Evolutionary conservation across 208 protist species (phyloP).

Genomic region (Wallacemonas rigidus): DNA sequence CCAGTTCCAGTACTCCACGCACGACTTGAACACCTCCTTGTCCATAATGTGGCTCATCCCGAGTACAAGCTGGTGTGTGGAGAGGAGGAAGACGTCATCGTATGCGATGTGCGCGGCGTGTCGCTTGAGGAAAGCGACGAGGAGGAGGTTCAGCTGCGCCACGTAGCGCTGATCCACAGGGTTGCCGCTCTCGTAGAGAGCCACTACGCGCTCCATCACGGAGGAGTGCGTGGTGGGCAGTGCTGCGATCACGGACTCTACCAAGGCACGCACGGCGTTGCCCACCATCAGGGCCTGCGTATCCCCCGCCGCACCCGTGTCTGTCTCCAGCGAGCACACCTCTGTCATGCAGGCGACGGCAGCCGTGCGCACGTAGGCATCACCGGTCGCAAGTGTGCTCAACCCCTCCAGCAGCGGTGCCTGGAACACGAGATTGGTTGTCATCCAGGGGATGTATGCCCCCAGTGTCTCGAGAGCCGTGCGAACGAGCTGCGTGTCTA

Average conservation of each 20-base stretch:
- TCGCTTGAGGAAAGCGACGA: conserved; percentile 93
- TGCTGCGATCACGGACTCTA: conserved; percentile 65
- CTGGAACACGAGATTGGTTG: conserved; percentile 77
- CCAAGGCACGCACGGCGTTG: conserved; percentile 60
- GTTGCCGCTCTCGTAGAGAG: conserved; percentile 64
- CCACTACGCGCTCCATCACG: conserved; percentile 52
- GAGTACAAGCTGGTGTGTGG: conserved; percentile 92
- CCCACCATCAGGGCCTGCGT: conserved; percentile 60
- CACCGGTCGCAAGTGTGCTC: conserved; percentile 41
- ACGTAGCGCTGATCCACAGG: conserved; percentile 90
- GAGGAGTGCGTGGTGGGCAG: conserved; percentile 77
- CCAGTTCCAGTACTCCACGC: conserved; percentile 99
- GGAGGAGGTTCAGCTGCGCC: conserved; percentile 86
- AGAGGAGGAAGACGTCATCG: conserved; percentile 71
- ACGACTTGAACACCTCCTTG: conserved; percentile 99
- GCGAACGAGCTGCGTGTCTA: conserved; percentile 62
- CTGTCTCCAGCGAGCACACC: conserved; percentile 50
- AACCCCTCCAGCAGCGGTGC: conserved; percentile 59
- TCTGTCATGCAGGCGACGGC: conserved; percentile 76
- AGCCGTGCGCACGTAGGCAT: conserved; percentile 40
- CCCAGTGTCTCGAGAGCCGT: conserved; percentile 72
- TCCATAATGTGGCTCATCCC: conserved; percentile 96
- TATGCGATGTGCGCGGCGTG: conserved; percentile 92
- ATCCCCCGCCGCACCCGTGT: conserved; percentile 53
- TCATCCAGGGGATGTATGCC: conserved; percentile 86